Percentiles rank a stretch among this genome's conserved stretches.
phyloP scores from a whole-genome alignment of 2,329 filamentous ascomycete species.

The Allantophomopsis lycopodina region DNA sequence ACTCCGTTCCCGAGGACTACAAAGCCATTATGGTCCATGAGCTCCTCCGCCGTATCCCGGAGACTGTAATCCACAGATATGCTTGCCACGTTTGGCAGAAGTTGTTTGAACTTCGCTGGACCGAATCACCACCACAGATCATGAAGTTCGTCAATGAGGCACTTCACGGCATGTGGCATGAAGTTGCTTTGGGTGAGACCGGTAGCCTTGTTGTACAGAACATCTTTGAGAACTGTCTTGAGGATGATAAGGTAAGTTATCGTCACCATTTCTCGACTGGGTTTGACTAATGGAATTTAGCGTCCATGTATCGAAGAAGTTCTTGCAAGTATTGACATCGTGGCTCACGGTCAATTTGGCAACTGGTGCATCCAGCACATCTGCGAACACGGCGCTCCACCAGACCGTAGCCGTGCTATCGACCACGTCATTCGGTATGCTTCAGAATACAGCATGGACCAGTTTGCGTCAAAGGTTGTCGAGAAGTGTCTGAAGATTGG shows the following conservation, averaged over 20 bases:
- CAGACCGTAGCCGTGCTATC: conserved; percentile 83
- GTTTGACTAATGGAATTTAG: conserved; percentile 30
- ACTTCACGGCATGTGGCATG: conserved; percentile 93
- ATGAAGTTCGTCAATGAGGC: conserved; percentile 98
- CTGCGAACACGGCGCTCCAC: conserved; percentile 86
- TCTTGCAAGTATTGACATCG: conserved; percentile 84
- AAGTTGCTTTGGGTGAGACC: conserved; percentile 92
- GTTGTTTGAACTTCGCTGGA: conserved; percentile 95
- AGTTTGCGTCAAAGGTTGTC: conserved; percentile 97
- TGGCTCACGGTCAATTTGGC: conserved; percentile 94
- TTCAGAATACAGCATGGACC: conserved; percentile 95
- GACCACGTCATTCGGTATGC: conserved; percentile 92
- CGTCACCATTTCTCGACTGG: neutral
- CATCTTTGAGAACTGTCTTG: conserved; percentile 97
- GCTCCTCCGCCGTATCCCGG: conserved; percentile 82
- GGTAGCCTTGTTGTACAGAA: conserved; percentile 97
- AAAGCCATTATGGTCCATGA: conserved; percentile 99
- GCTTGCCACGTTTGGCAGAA: conserved; percentile 99
- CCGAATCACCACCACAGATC: conserved; percentile 85
- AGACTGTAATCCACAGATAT: conserved; percentile 97
- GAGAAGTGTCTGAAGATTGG: conserved; percentile 99
- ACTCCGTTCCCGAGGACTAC: conserved; percentile 93
- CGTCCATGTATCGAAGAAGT: conserved; percentile 96
- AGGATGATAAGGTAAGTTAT: conserved; percentile 79
- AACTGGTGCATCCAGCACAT: conserved; percentile 99